Evolutionary conservation across 805 yeast species (phyloP), one percentile per base, ranked within the genome.

Genomic region (Metschnikowia amazonensis): DNA sequence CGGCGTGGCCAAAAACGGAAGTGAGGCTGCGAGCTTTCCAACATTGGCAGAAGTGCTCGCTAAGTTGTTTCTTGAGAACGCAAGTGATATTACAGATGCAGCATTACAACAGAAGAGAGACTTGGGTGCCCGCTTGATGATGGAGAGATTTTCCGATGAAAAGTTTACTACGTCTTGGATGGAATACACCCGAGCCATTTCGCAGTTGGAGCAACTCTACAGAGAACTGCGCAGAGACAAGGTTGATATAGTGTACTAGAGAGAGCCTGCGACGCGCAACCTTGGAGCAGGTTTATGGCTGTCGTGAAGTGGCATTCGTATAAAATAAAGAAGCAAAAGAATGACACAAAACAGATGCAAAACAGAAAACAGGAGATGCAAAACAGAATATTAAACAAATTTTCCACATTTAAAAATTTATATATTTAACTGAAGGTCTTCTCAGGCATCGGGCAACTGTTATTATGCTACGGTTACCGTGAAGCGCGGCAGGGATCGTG

Each of bases 91-190:
- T 2, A n/a, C 53, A 1, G 67, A 66, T 1, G 53, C 53, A 0
- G 74, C 70, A 17, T 67, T 75, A 44, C 47, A 56, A 1, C 54
- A 50, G 3, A 76, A 78, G 54, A 69, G 86, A 14, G 48, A 59
- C 9, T 61, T 78, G 32, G 89, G 77, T 5, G 53, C 58, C 36
- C 58, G 63, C n/a, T 60, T 75, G 47, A 80, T 73, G 9, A 48
- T 63, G 25, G 69, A 74, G 42, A 75, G 78, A 59, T 87, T 88
- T 57, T 79, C 88, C 4, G 86, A 86, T 58, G 65, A 64, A 16
- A 69, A 65, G 21, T 87, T 87, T 58, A 76, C 71, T 31, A 52
- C 50, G 6, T 64, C 66, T 21, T 87, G 95, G 95, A 60, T 59
- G 35, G 33, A 50, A 10, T 52, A 60, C 50, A 39, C 58, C 30